Evolutionary conservation across 352 stramenopile genomes (phyloP), one percentile per base, ranked within the genome.

Genomic region (Globisporangium recalcitrans): DNA sequence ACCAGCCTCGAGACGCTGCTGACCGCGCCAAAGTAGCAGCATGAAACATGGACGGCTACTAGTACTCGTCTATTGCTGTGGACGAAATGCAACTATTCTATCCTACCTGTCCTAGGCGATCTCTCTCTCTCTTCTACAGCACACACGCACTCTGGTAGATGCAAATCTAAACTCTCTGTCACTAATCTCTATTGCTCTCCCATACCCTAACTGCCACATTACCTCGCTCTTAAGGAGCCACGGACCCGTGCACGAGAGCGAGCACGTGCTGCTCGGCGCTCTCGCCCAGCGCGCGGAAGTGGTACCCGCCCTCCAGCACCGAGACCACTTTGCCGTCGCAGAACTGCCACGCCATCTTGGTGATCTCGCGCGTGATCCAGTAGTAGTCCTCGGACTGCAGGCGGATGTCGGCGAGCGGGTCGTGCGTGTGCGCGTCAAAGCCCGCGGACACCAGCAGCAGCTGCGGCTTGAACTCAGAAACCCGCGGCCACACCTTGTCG

Each of bases 1-100:
- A 75, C 80, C n/a, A 97, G 75, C 60, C 81, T 98, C 47, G 92
- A 97, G 70, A 82, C 76, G 53, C 74, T 97, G 66, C 67, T 91
- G 1, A 71, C 79, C 5, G 73, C 77, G 42, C 78, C 79, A 19
- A 88, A 88, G 73, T 87, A 80, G 56, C n/a, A 34, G 31, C 29
- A 57, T 5, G 27, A 42, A n/a, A n/a, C n/a, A n/a, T n/a, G n/a
- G n/a, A n/a, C n/a, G n/a, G n/a, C n/a, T n/a, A n/a, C n/a, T n/a
- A n/a, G n/a, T n/a, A n/a, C n/a, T n/a, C n/a, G n/a, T n/a, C n/a
- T n/a, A n/a, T n/a, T n/a, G n/a, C n/a, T n/a, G n/a, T n/a, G n/a
- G n/a, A n/a, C n/a, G n/a, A n/a, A n/a, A n/a, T n/a, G n/a, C n/a
- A 1, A 21, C 27, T 21, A 11, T 21, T 46, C 38, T 46, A 46